Evolutionary conservation across 176 grass and related monocot species (phyloP).

Genomic region (Musa beccarii): DNA sequence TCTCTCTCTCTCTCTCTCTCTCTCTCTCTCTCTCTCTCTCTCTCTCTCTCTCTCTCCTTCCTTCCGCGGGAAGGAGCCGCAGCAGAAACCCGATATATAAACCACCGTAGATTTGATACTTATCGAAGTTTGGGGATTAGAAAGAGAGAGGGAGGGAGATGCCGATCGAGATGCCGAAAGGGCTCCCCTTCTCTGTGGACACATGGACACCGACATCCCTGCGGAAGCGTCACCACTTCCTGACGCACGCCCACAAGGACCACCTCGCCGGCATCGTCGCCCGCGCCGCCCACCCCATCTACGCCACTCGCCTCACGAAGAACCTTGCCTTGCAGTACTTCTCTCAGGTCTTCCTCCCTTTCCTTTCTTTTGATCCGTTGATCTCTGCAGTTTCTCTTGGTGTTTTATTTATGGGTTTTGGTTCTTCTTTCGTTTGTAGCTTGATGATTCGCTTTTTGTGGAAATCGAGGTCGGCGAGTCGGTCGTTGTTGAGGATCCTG

Average conservation of each 20-base stretch:
- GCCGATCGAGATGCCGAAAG: slow-evolving; percentile 91
- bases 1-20: no score
- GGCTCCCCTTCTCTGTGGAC: slow-evolving; percentile 71
- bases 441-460: slow-evolving; percentile 38
- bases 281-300: slow-evolving; percentile 31
- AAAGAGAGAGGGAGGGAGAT: slow-evolving; percentile 13
- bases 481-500: slow-evolving; percentile 43
- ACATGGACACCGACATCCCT: slow-evolving; percentile 50
- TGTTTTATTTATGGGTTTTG: background rate
- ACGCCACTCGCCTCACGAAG: slow-evolving; percentile 61
- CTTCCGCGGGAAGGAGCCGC: background rate
- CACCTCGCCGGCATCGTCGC: slow-evolving; percentile 32
- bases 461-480: slow-evolving; percentile 61
- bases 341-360: slow-evolving; percentile 29
- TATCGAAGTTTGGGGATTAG: background rate
- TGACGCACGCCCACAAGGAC: slow-evolving; percentile 74
- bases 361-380: background rate
- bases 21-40: no score
- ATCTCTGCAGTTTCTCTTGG: slow-evolving; percentile 1
- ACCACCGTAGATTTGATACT: background rate
- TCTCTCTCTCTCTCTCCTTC: background rate
- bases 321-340: slow-evolving; percentile 40
- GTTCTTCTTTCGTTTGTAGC: slow-evolving; percentile 6
- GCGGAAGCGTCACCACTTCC: slow-evolving; percentile 52
- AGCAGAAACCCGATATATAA: background rate